These are phyloP conservation scores for Colletotrichum sp. DNA, from an alignment of 2,329 filamentous ascomycete species.

Conservation along the genomic window DNA sequence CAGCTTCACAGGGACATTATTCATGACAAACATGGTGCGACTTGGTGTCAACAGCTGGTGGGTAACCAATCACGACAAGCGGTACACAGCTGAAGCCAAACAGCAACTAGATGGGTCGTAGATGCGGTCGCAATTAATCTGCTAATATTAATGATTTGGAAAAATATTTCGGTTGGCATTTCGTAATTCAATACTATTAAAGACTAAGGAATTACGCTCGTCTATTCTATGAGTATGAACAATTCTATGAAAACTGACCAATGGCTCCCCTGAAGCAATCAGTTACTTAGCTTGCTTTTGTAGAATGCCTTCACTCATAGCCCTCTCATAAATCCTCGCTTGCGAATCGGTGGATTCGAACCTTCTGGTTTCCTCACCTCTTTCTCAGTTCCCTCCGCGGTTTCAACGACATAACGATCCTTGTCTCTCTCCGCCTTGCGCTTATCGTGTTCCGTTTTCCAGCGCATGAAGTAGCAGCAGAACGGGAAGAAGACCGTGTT, in stretches of 20 bases:
- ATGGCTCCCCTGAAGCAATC: neutral
- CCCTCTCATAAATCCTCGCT: constrained; percentile 36
- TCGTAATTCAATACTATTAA: neutral
- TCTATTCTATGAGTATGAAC: neutral
- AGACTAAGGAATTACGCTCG: neutral
- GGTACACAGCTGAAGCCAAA: neutral
- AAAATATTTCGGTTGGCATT: neutral
- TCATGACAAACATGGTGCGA: neutral
- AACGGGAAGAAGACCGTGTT: constrained; percentile 60
- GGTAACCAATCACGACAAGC: neutral
- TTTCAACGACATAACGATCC: constrained; percentile 30
- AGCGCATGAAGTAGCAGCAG: constrained; percentile 46
- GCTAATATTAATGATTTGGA: neutral
- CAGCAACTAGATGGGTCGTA: neutral
- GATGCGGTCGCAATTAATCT: neutral
- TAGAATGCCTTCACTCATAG: constrained; percentile 8
- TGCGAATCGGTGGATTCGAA: constrained; percentile 30
- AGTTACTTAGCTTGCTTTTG: neutral
- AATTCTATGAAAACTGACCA: neutral
- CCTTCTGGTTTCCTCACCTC: constrained; percentile 32
- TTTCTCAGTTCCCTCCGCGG: constrained; percentile 26
- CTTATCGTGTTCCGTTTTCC: constrained; percentile 39
- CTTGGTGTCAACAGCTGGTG: neutral
- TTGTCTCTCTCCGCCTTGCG: constrained; percentile 27
- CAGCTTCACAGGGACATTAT: neutral